A percentile compares a stretch with the other conserved stretches of the same genome.
These are phyloP conservation scores for Xylaria sp. DNA, from an alignment of 2,329 filamentous ascomycete genomes.

Conservation along the genomic window DNA sequence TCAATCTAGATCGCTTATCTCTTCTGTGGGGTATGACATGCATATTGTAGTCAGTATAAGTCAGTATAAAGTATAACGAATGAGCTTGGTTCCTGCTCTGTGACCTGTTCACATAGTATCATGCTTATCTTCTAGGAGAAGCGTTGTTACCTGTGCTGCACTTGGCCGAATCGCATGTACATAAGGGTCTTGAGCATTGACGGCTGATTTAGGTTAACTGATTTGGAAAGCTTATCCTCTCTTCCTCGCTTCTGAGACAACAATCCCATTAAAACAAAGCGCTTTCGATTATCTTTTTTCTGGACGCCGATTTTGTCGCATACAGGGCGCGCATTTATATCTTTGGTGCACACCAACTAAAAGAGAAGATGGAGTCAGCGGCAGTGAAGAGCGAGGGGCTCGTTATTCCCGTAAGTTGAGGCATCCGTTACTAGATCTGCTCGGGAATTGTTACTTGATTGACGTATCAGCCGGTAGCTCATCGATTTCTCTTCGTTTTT, in stretches of 20 bases:
- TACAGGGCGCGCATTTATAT: not conserved
- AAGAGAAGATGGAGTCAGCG: slow-evolving; percentile 52
- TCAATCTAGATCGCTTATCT: slow-evolving; percentile 32
- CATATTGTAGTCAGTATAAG: slow-evolving; percentile 18
- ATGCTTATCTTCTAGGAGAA: not conserved
- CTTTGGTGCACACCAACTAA: not conserved
- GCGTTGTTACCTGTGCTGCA: not conserved
- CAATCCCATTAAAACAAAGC: not conserved
- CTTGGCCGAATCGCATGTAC: not conserved
- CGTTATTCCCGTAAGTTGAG: slow-evolving; percentile 62
- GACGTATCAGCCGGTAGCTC: slow-evolving; percentile 61
- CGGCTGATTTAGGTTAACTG: not conserved
- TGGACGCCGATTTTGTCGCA: not conserved
- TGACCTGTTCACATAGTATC: not conserved
- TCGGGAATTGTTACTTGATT: slow-evolving; percentile 9
- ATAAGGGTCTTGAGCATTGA: not conserved
- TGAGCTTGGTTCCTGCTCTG: not conserved
- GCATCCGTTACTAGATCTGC: not conserved
- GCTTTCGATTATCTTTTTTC: not conserved
- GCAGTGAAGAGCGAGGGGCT: slow-evolving; percentile 65
- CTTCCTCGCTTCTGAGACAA: not conserved
- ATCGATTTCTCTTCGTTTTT: slow-evolving; percentile 84
- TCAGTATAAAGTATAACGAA: slow-evolving; percentile 23
- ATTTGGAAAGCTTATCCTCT: not conserved
- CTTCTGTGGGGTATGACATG: slow-evolving; percentile 28